A percentile compares a stretch with the other conserved stretches of the same genome.
These are phyloP conservation scores for Aspergillus biplanus DNA, from an alignment of 495 filamentous ascomycete species.

Conservation along the genomic window DNA sequence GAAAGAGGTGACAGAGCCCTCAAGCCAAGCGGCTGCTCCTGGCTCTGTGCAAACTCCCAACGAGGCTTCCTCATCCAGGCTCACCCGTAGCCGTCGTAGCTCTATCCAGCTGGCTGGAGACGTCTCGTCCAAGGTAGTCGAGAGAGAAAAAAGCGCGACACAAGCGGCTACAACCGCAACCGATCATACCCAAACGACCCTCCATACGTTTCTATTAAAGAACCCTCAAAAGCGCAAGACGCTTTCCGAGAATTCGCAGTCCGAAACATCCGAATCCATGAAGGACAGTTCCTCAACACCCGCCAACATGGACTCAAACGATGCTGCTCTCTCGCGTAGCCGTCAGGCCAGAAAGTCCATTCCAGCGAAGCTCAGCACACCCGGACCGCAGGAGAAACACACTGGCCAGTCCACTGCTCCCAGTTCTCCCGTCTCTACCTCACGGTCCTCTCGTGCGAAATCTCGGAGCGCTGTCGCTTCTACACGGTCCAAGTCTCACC, in stretches of 20 bases:
- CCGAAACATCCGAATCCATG: constrained; percentile 15
- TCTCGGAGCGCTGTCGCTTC: constrained; percentile 21
- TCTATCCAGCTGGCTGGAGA: neutral
- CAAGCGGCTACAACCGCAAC: neutral
- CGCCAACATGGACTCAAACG: constrained; percentile 3
- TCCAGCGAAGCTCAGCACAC: constrained; percentile 21
- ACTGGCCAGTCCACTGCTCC: constrained; percentile 8
- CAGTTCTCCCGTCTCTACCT: constrained; percentile 18
- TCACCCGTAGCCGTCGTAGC: constrained; percentile 14
- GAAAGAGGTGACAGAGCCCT: constrained; percentile 12
- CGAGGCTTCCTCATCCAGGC: constrained; percentile 7
- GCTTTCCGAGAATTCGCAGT: constrained; percentile 6
- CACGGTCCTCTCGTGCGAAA: constrained; percentile 20
- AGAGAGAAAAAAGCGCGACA: too few relatives aligned
- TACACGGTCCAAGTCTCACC: constrained; percentile 6
- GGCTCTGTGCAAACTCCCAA: constrained; percentile 6
- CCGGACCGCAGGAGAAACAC: constrained; percentile 11
- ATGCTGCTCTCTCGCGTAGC: constrained; percentile 5
- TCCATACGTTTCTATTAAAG: constrained; percentile 20
- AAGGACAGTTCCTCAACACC: constrained; percentile 3
- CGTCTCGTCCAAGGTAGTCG: too few relatives aligned
- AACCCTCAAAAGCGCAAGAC: constrained; percentile 23
- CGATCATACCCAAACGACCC: constrained; percentile 21
- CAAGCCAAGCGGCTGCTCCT: constrained; percentile 4
- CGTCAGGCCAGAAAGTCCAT: constrained; percentile 26